Percentiles rank a stretch among this genome's conserved stretches.
Evolutionary conservation across 1,139 yeast genomes (phyloP).

Genomic region (Blastobotrys persicus): DNA sequence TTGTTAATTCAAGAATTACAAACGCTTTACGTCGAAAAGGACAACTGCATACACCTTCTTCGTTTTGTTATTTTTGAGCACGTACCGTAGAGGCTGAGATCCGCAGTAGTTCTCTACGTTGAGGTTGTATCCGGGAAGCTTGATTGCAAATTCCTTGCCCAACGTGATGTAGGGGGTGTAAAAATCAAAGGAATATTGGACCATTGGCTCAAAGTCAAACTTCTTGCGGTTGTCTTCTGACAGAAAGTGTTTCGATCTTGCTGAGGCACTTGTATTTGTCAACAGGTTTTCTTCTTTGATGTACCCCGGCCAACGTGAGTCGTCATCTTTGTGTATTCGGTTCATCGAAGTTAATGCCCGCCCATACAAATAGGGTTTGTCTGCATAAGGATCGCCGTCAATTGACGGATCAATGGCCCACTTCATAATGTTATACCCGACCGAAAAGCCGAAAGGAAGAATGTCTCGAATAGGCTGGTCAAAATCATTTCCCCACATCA

Average conservation of each 20-base stretch:
- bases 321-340: conserved; percentile 8
- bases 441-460: conserved; percentile 60
- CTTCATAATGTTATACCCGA: conserved; percentile 48
- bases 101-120: conserved; percentile 44
- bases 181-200: conserved; percentile 44
- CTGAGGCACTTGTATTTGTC: conserved; percentile 1
- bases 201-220: conserved; percentile 36
- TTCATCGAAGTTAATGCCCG: conserved; percentile 60
- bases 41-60: conserved; percentile 31
- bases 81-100: conserved; percentile 39
- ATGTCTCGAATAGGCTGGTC: conserved; percentile 56
- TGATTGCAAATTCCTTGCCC: conserved; percentile 41
- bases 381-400: conserved; percentile 60
- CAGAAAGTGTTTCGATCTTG: conserved; percentile 37
- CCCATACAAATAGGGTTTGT: conserved; percentile 61
- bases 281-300: conserved; percentile 11
- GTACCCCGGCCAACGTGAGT: conserved; percentile 15
- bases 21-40: conserved; percentile 20
- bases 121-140: conserved; percentile 46
- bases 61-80: conserved; percentile 27
- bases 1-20: not conserved
- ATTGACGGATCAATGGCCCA: conserved; percentile 57
- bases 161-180: conserved; percentile 45
- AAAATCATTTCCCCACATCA: conserved; percentile 70
- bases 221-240: conserved; percentile 30